A percentile compares a stretch with the other conserved stretches of the same genome.
phyloP scores from a whole-genome alignment of 2,329 filamentous ascomycete species.

The Madurella fahalii region DNA sequence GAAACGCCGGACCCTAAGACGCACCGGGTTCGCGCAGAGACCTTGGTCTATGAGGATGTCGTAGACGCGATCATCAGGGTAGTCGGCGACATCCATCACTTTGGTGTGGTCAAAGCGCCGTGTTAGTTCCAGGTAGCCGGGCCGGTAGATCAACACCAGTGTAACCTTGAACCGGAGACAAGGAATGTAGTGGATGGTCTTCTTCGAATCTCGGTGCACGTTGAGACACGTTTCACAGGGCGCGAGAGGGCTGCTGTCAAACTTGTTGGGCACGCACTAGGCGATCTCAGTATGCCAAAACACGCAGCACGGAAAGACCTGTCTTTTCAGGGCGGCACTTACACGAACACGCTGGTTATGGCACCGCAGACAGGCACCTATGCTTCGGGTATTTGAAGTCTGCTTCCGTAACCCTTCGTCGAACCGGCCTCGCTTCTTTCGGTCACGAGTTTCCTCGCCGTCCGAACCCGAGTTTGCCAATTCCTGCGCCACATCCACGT shows the following conservation, averaged over 20 bases:
- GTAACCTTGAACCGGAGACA: conserved; percentile 44
- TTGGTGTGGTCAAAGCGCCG: conserved; percentile 39
- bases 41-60: conserved; percentile 39
- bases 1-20: conserved; percentile 41
- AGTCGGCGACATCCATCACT: conserved; percentile 40
- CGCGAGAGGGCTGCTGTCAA: conserved; percentile 22
- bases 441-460: neutral
- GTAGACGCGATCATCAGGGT: conserved; percentile 26
- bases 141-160: conserved; percentile 40
- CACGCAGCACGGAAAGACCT: neutral
- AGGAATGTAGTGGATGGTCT: conserved; percentile 43
- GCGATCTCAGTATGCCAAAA: neutral
- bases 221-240: conserved; percentile 40
- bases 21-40: conserved; percentile 35
- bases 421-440: conserved; percentile 23
- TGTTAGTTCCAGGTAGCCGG: conserved; percentile 42
- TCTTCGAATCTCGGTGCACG: conserved; percentile 40
- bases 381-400: conserved; percentile 34
- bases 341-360: conserved; percentile 43
- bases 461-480: neutral
- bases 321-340: conserved; percentile 23
- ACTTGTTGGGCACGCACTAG: conserved; percentile 37
- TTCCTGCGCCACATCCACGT: neutral
- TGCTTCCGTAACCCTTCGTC: conserved; percentile 28
- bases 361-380: conserved; percentile 43